Conservation (phyloP, 1,284 basidiomycete genomes). For the Tilletia walkeri region DNA sequence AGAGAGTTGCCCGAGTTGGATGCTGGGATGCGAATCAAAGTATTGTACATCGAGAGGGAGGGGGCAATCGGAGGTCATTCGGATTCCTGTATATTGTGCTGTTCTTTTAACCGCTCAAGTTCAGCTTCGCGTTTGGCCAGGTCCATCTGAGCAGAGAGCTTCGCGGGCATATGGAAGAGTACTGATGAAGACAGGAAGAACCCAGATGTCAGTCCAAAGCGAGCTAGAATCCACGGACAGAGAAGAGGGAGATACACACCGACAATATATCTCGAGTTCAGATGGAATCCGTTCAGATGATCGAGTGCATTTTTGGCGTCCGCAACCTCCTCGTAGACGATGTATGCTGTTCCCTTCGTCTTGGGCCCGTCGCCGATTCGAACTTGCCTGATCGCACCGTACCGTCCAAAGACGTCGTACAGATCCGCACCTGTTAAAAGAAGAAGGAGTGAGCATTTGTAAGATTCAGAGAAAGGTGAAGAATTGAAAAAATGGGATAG, state of each 20-base stretch:
- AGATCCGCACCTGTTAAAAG: constrained; percentile 71
- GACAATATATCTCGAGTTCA: constrained; percentile 91
- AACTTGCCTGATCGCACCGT: constrained; percentile 93
- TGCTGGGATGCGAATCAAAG: not conserved
- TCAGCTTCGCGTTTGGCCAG: constrained; percentile 88
- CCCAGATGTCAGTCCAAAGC: not conserved
- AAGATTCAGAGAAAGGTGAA: not conserved
- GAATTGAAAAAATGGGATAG: constrained; percentile 1
- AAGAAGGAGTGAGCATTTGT: not conserved
- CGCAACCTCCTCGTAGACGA: constrained; percentile 61
- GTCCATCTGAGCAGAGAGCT: constrained; percentile 84
- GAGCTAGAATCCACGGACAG: not conserved
- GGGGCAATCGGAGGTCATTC: constrained; percentile 4
- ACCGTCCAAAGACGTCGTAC: constrained; percentile 95
- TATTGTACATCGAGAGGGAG: not conserved
- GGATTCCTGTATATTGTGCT: constrained; percentile 59
- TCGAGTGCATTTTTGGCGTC: constrained; percentile 84
- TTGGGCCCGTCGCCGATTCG: constrained; percentile 78
- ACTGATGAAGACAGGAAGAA: constrained; percentile 60
- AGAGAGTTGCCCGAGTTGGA: no score
- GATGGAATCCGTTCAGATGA: constrained; percentile 94
- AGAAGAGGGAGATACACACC: constrained; percentile 40
- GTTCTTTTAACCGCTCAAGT: constrained; percentile 78
- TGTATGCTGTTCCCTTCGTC: constrained; percentile 92
- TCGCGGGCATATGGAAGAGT: constrained; percentile 93